A percentile compares a stretch with the other conserved stretches of the same genome.
phyloP scores from a whole-genome alignment of 2,329 filamentous ascomycete species.

The Diaporthe vexans region DNA sequence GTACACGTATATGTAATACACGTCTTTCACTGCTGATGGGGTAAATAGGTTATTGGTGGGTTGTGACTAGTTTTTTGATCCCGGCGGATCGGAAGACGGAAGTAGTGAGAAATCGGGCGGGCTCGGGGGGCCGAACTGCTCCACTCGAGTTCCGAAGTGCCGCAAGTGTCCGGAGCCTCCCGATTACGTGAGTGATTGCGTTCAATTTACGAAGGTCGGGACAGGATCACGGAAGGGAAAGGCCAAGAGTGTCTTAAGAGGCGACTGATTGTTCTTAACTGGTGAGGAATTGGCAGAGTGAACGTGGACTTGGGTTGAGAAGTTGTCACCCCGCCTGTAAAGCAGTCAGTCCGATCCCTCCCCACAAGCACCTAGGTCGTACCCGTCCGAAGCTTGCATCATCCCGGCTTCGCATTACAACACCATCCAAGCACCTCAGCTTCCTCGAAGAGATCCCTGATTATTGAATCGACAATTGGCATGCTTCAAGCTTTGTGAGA shows the following conservation, averaged over 20 bases:
- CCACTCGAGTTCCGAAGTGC: slow-evolving; percentile 32
- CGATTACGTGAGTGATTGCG: slow-evolving; percentile 12
- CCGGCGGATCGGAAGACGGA: slow-evolving; percentile 26
- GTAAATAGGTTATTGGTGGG: no score
- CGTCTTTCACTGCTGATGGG: no score
- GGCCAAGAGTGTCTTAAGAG: background rate
- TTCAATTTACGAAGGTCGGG: background rate
- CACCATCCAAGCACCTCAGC: background rate
- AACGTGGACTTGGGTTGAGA: background rate
- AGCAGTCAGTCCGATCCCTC: background rate
- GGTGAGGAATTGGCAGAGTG: background rate
- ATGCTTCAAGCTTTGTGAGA: background rate
- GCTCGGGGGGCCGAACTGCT: slow-evolving; percentile 11
- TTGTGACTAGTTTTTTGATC: background rate
- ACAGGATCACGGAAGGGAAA: background rate
- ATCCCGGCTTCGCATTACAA: slow-evolving; percentile 28
- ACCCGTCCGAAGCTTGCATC: background rate
- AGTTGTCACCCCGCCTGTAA: background rate
- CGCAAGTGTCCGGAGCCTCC: slow-evolving; percentile 13
- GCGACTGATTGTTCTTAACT: background rate
- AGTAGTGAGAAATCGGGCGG: slow-evolving; percentile 27
- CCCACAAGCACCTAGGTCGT: background rate
- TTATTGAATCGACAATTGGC: background rate
- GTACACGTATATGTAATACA: background rate
- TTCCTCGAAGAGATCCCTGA: background rate